Base-by-base conservation (phyloP, 805 yeast genomes). In the Kazachstania psychrophila region DNA sequence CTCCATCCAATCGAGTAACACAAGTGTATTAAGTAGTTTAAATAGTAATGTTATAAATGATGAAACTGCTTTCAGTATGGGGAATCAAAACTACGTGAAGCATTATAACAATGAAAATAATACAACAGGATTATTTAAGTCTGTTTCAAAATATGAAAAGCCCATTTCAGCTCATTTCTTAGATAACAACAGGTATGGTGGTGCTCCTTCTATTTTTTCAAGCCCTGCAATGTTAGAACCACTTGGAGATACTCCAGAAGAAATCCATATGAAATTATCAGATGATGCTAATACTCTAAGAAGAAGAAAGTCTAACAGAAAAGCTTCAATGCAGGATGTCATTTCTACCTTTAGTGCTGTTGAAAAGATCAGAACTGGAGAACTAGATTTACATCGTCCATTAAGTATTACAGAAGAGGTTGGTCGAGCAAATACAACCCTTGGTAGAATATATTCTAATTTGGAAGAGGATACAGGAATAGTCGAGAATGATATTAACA, bases 281-380 rank as follows among this genome's bases (percentile, higher is more conserved):
- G 32, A 23, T 13, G 24, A 18, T 14, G 22, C 17, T 12, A 29
- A 29, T 16, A 18, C 5, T 5, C 7, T 19, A 3, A 19, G 10
- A 3, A 17, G 22, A 11, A 29, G 30, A 23, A 28, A 16, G 13
- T 24, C 22, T 19, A 25, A 28, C 5, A 34, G 26, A 8, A 32
- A 25, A 25, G 26, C 33, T 9, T 25, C 44, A 5, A 13, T 46
- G 4, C 39, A 41, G 26, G 45, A 44, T 26, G 61, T 70, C 7
- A 67, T 71, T 23, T 48, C 54, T 16, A 66, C 66, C 20, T 71
- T 69, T 43, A 60, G 64, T 39, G 56, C 51, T 2, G 59, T 48
- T 1, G 45, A 46, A 6, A 47, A 46, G 17, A 49, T 58, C 3
- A 48, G 40, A 31, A 46, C 48, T 4, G 63, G 63, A 1, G 58